Evolutionary conservation across 2,329 filamentous ascomycete species (phyloP).

Genomic region (Metarhizium sp.): DNA sequence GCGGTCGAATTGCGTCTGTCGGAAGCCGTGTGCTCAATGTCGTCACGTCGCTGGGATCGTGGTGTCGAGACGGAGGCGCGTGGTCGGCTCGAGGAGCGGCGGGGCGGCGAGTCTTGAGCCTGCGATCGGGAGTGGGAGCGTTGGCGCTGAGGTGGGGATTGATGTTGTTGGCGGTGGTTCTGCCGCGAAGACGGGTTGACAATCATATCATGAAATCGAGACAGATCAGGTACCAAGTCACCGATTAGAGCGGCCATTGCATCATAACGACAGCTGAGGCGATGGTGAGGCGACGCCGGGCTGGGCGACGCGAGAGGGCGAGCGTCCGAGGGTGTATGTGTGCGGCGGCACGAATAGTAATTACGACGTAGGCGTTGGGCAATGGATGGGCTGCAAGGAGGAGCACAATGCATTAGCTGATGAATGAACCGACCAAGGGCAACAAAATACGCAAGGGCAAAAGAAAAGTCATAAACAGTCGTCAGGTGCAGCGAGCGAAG

Average conservation of each 20-base stretch:
- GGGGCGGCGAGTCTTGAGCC: constrained; percentile 11
- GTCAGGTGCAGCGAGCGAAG: background rate
- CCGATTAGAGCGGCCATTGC: constrained; percentile 57
- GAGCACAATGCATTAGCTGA: background rate
- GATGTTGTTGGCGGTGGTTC: constrained; percentile 39
- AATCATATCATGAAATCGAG: constrained; percentile 65
- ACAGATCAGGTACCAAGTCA: constrained; percentile 66
- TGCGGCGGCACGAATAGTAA: background rate
- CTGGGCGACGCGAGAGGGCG: background rate
- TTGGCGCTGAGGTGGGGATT: constrained; percentile 18
- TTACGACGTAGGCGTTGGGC: background rate
- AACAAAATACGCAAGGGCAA: background rate
- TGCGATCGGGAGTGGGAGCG: constrained; percentile 12
- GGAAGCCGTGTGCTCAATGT: constrained; percentile 1
- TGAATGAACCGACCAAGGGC: background rate
- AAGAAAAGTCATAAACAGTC: background rate
- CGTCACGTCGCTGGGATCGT: constrained; percentile 15
- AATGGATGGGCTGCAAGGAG: constrained; percentile 1
- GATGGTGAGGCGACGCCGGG: background rate
- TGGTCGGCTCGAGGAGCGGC: constrained; percentile 20
- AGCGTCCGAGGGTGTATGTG: background rate
- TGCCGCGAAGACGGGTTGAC: constrained; percentile 34
- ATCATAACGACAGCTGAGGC: constrained; percentile 17
- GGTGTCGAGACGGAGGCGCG: constrained; percentile 14
- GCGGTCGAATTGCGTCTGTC: background rate